phyloP scores from a whole-genome alignment of 768 basidiomycete species.

The Lactarius deliciosus region DNA sequence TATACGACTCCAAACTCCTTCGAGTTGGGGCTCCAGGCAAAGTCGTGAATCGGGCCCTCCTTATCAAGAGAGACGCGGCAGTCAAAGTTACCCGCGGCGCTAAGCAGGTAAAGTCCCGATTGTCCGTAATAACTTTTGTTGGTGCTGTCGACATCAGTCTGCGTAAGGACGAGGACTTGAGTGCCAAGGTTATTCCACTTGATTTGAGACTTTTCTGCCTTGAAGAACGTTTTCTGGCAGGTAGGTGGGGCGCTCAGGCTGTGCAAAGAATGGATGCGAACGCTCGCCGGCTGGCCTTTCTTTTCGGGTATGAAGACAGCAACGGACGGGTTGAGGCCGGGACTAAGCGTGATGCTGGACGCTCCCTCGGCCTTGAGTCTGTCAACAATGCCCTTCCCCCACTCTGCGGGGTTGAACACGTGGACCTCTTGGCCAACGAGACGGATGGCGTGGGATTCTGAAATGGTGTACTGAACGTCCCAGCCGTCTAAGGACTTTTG shows the following conservation, averaged over 20 bases:
- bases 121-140: constrained; percentile 99
- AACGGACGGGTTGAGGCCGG: constrained; percentile 82
- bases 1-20: constrained; percentile 97
- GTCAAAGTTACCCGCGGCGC: constrained; percentile 90
- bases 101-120: constrained; percentile 91
- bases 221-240: constrained; percentile 91
- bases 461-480: constrained; percentile 89
- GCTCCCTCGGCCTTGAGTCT: constrained; percentile 84
- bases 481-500: constrained; percentile 92
- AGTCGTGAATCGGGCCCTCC: constrained; percentile 97
- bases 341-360: constrained; percentile 72
- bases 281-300: constrained; percentile 89
- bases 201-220: constrained; percentile 88
- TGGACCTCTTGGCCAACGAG: constrained; percentile 81
- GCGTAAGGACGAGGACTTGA: constrained; percentile 85
- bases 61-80: constrained; percentile 87
- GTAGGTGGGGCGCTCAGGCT: constrained; percentile 64
- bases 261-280: constrained; percentile 79
- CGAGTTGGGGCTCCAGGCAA: constrained; percentile 92
- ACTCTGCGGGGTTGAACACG: constrained; percentile 77
- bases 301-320: constrained; percentile 94
- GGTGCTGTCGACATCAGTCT: constrained; percentile 95
- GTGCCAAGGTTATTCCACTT: constrained; percentile 98
- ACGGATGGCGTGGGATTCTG: constrained; percentile 82
- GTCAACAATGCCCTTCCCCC: constrained; percentile 75